Base-by-base conservation (phyloP, 2,329 filamentous ascomycete genomes). In the Cryoendolithus antarcticus region DNA sequence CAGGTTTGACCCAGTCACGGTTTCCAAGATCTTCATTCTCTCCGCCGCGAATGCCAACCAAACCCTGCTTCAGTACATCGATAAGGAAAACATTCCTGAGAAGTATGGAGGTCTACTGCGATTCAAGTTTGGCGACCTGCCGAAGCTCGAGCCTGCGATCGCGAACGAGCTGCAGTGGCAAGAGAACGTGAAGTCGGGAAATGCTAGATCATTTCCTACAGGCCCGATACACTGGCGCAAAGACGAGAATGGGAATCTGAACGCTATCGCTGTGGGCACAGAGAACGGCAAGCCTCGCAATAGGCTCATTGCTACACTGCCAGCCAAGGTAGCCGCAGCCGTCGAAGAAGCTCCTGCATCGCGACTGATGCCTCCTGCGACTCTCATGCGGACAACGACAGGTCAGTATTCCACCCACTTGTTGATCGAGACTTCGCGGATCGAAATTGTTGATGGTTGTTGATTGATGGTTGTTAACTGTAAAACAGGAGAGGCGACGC, bases 1-100 rank as follows among this genome's bases (percentile, higher is more conserved):
- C 19, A 21, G 19, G 19, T 40, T 40, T 15, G 38, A 40, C 33
- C 38, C 38, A 11, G 36, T 40, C 29, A 40, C 38, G 4, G 38
- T 40, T 39, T 91, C 85, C 53, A 96, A 96, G 67, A 95, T 96
- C 59, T 94, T 93, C 61, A 91, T 96, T 52, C 75, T 96, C 39
- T 71, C 71, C 35, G 67, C 75, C 6, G 57, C 74, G 40, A 85
- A 93, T 60, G 80, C 93, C 38, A 74, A 79, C 49, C 67, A 79
- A 10, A 89, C 85, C 1, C 74, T 96, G 19, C 74, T 79, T 47
- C 69, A 75, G 39, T 95, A 89, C 63, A 86, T 96, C 57, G 82
- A 93, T 38, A 70, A 75, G 1, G 70, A 74, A 38, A 84, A 89
- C 61, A 88, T 96, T 45, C 89, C 89, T n/a, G 86, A 84, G 59